Percentiles rank a stretch among this genome's conserved stretches.
Conservation (phyloP, 306 rosid species). For the Castanea mollissima region DNA sequence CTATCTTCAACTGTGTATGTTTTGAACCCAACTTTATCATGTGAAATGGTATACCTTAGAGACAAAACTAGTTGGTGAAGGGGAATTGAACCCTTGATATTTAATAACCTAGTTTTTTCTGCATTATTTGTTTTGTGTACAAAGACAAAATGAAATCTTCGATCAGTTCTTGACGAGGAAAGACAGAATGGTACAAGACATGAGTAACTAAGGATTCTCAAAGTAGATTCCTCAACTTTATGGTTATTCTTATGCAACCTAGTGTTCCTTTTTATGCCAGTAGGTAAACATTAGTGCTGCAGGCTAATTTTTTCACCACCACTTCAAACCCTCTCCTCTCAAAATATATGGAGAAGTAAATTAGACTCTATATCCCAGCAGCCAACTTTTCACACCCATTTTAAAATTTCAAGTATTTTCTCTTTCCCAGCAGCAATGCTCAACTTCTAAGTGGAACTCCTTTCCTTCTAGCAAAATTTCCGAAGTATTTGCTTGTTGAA, state of each 20-base stretch:
- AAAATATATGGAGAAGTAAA: neutral
- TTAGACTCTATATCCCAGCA: neutral
- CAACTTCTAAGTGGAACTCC: conserved; percentile 1
- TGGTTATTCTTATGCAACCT: no score
- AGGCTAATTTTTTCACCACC: neutral
- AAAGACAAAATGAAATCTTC: neutral
- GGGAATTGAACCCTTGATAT: conserved; percentile 4
- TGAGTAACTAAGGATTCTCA: neutral
- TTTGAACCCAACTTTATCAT: neutral
- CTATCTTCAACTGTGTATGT: conserved; percentile 75
- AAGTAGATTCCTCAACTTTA: no score
- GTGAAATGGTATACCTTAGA: neutral
- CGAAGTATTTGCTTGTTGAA: conserved; percentile 22
- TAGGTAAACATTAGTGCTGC: neutral
- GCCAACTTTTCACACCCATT: neutral
- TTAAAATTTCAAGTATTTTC: neutral
- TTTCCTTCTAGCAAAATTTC: conserved; percentile 2
- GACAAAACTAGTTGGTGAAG: neutral
- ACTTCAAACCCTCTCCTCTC: neutral
- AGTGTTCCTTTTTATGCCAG: neutral
- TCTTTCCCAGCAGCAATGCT: neutral
- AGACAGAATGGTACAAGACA: neutral
- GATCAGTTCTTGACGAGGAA: neutral
- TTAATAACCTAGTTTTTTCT: neutral
- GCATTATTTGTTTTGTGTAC: neutral